Base-by-base conservation (phyloP, 1,284 basidiomycete genomes). In the Pyrrhoderma lamaoense region DNA sequence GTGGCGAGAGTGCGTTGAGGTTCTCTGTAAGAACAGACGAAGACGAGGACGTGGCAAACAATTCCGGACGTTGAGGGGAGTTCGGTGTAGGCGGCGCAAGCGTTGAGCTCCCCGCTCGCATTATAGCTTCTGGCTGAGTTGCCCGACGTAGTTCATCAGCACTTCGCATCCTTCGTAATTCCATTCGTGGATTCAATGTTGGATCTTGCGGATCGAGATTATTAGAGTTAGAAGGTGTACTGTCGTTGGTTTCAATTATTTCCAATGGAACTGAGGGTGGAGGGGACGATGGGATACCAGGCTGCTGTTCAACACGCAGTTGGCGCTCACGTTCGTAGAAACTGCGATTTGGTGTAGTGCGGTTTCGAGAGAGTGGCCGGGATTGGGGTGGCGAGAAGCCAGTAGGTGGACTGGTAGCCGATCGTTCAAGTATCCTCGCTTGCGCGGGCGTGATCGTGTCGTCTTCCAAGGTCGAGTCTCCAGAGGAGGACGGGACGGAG, bases 91-190 rank as follows among this genome's bases (percentile, higher is more conserved):
- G 60, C 9, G 59, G 56, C 38, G 61, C 55, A 23, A 64, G 61
- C 43, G 62, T 58, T 22, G 57, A 51, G 36, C 42, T 49, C 35
- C 49, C 45, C 11, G 53, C 13, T 8, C 37, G 25, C 3, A 21
- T 47, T 31, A 49, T 53, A 23, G 40, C 36, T 18, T 45, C 52
- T 19, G 55, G 37, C 23, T 56, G 52, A 27, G 65, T 57, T 45
- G 72, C 74, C 53, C 77, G 72, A 46, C 82, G 77, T 35, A 92
- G 69, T 60, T 89, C 85, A 23, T 88, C 89, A 9, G 89, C 89
- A 61, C 87, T 90, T 65, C 89, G 88, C 89, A 93, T 92, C 64
- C 80, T 83, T 52, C 86, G 79, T 40, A 89, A 61, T 60, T 89
- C 84, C 47, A 69, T 76, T 54, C 47, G 34, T 31, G 11, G 55